Base-by-base conservation (phyloP, 108 stramenopile species). In the Cyclotella atomus region DNA sequence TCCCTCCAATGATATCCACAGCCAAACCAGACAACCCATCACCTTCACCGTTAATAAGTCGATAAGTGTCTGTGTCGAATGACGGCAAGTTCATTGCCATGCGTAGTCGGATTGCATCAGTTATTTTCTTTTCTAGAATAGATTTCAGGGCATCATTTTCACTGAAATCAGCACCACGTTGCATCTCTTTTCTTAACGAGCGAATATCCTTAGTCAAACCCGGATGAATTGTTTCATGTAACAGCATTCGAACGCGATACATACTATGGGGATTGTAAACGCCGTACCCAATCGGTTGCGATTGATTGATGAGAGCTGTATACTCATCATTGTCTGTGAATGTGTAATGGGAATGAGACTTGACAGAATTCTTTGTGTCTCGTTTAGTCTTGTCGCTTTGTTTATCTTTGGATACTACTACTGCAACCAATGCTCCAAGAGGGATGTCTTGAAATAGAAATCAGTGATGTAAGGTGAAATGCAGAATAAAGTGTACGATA, bases 11-110 rank as follows among this genome's bases (percentile, higher is more conserved):
- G 4, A 97, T 85, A 73, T 99, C 98, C 17, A 97, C 83, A 23
- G 94, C 95, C 21, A 97, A 74, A 6, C 98, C 98, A 16, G 93
- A 95, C 36, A 97, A 50, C 19, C 86, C 75, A 84, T 97, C 96
- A 0, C 98, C 98, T 88, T 99, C 98, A 20, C 97, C 97, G 80
- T 98, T 97, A 25, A 97, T 65, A 5, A 97, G 54, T 12, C 96
- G 91, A 55, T 85, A 97, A 0, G 88, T 92, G 72, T 91, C 87
- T 23, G 93, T 94, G 7, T 54, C 47, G 1, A 62, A 46, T 45
- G 68, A 68, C 34, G 86, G 84, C 6, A 87, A 50, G 49, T 59
- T 71, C 66, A 86, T 81, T 19, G 84, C 78, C 9, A 77, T 46
- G 29, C 91, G 83, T 16, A 82, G 84, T 54, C 75, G 25, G 15